Evolutionary conservation across 1,284 basidiomycete species (phyloP), one percentile per base, ranked within the genome.

Genomic region (Naganishia sp.): DNA sequence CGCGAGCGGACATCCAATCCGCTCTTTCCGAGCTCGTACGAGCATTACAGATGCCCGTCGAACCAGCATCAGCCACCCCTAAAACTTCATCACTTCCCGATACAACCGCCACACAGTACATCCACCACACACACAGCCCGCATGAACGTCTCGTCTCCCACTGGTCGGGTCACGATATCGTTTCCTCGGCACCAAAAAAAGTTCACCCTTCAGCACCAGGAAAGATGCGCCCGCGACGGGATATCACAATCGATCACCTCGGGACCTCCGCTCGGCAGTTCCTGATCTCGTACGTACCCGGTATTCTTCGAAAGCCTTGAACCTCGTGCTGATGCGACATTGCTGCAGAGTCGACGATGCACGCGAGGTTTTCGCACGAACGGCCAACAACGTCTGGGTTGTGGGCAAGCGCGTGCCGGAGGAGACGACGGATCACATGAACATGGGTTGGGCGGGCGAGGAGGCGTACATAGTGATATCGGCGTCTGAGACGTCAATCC

Each of bases 401-500:
- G 36, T 36, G 10, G 59, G 33, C 2, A 33, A 31, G 28, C 45
- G 56, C n/a, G 33, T 13, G 15, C 16, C 25, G 16, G 21, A 46
- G 15, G 36, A 15, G 11, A n/a, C 45, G 5, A 25, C 3, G 1
- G 10, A 56, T 15, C 13, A 6, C 25, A 25, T 21, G 21, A 28
- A 3, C 1, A 45, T 15, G n/a, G 57, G 9, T 18, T 10, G 39
- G 21, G 53, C n/a, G 50, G 4, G 10, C 21, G 48, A 44, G 5
- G 59, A 61, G 36, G 59, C 59, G 23, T 52, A 61, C 28, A 10
- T 52, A 13, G 48, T 61, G 0, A 10, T 42, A 2, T 28, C 39
- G 2, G 59, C 33, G 1, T 28, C 52, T 11, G 59, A 61, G 49
- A 61, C 59, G 59, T 61, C 59, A 0, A 61, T 61, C n/a, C 49